phyloP scores from a whole-genome alignment of 2,329 filamentous ascomycete genomes.

The Nemania sp. region DNA sequence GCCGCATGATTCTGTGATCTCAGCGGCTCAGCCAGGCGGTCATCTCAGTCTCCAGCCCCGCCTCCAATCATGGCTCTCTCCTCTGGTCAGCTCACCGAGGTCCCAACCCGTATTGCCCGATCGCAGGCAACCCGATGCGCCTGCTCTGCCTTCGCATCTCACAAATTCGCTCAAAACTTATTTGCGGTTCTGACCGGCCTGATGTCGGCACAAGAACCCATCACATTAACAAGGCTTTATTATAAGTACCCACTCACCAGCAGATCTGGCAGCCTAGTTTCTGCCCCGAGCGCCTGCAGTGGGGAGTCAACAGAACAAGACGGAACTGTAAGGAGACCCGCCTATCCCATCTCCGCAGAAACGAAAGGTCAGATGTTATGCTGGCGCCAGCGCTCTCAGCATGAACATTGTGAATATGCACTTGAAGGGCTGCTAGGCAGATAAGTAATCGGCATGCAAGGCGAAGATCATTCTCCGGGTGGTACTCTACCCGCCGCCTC shows the following conservation, averaged over 20 bases:
- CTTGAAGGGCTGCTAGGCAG: background rate
- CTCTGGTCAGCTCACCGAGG: conserved; percentile 21
- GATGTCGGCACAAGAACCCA: conserved; percentile 1
- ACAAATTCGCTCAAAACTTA: conserved; percentile 2
- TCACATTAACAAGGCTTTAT: background rate
- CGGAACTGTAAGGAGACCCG: background rate
- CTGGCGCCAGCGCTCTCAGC: conserved; percentile 14
- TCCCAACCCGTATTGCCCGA: conserved; percentile 1
- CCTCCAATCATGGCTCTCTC: conserved; percentile 10
- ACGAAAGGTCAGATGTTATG: conserved; percentile 1
- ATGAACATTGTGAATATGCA: background rate
- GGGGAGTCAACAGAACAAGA: background rate
- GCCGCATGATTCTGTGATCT: background rate
- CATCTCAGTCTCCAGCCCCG: background rate
- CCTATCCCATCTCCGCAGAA: too few relatives aligned
- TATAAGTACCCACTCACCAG: background rate
- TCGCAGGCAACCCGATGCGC: background rate
- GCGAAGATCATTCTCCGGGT: too few relatives aligned
- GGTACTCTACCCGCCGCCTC: too few relatives aligned
- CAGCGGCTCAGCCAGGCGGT: conserved; percentile 13
- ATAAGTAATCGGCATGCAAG: too few relatives aligned
- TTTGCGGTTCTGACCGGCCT: conserved; percentile 9
- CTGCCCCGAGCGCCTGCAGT: background rate
- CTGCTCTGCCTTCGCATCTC: too few relatives aligned
- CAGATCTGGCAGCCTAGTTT: background rate